phyloP scores from a whole-genome alignment of 305 asterid species.

The Ajuga reptans region DNA sequence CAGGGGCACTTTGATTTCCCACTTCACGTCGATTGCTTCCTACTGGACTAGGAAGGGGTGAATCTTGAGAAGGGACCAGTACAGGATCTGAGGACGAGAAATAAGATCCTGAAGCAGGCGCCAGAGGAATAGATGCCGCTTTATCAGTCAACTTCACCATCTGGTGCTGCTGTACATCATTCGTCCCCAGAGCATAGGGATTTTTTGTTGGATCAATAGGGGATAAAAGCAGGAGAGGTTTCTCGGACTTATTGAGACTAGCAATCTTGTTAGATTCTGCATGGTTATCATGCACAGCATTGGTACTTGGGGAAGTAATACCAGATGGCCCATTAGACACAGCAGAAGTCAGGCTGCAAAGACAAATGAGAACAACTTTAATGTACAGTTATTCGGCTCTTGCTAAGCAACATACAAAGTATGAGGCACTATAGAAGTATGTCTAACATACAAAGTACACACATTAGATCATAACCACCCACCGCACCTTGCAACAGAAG shows the following conservation, averaged over 20 bases:
- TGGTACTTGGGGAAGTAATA: conserved; percentile 34
- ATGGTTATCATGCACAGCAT: conserved; percentile 29
- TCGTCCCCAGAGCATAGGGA: conserved; percentile 25
- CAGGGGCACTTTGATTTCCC: conserved; percentile 31
- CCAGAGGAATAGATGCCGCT: conserved; percentile 28
- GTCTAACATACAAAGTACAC: conserved; percentile 12
- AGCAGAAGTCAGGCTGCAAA: conserved; percentile 45
- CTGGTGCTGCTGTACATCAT: conserved; percentile 34
- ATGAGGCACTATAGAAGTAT: conserved; percentile 5
- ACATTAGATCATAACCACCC: conserved; percentile 13
- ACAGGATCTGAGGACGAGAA: conserved; percentile 52
- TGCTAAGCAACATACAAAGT: conserved; percentile 4
- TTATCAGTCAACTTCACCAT: conserved; percentile 28
- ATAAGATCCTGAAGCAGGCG: conserved; percentile 38
- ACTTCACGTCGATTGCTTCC: conserved; percentile 41
- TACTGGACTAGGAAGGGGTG: conserved; percentile 35
- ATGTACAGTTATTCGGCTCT: not conserved
- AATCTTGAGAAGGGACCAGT: conserved; percentile 48
- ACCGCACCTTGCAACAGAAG: conserved; percentile 48
- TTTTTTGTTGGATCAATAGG: conserved; percentile 32
- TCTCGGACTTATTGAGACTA: conserved; percentile 32
- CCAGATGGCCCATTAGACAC: conserved; percentile 46
- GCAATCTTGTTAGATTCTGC: conserved; percentile 23
- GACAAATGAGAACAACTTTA: conserved; percentile 27
- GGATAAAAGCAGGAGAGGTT: conserved; percentile 22